phyloP scores from a whole-genome alignment of 352 stramenopile genomes.

The Pythium brassicae region DNA sequence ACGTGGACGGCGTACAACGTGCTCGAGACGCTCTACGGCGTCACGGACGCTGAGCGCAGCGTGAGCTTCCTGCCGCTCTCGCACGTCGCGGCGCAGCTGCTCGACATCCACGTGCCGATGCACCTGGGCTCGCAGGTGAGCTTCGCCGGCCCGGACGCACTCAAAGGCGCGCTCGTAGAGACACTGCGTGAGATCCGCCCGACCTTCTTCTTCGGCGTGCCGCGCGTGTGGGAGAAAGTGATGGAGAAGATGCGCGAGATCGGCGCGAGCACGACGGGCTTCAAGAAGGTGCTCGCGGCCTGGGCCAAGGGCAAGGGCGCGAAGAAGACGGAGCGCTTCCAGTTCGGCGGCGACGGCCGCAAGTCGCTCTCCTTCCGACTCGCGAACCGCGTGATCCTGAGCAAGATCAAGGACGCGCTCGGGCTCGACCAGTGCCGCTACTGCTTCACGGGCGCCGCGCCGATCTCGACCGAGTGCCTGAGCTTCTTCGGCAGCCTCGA shows the following conservation, averaged over 20 bases:
- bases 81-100: slow-evolving; percentile 73
- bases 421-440: slow-evolving; percentile 77
- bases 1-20: slow-evolving; percentile 60
- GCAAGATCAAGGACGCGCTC: slow-evolving; percentile 74
- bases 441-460: slow-evolving; percentile 84
- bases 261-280: slow-evolving; percentile 46
- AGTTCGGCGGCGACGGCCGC: slow-evolving; percentile 59
- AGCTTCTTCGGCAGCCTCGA: slow-evolving; percentile 92
- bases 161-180: slow-evolving; percentile 61
- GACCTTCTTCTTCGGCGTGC: slow-evolving; percentile 82
- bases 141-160: slow-evolving; percentile 68
- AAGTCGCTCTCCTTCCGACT: slow-evolving; percentile 69
- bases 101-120: slow-evolving; percentile 77
- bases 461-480: slow-evolving; percentile 45
- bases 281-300: slow-evolving; percentile 81
- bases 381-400: slow-evolving; percentile 78
- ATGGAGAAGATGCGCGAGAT: slow-evolving; percentile 75
- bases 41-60: slow-evolving; percentile 49
- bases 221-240: slow-evolving; percentile 86
- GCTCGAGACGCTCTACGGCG: slow-evolving; percentile 43
- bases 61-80: slow-evolving; percentile 83
- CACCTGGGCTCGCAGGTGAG: slow-evolving; percentile 59
- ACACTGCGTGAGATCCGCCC: slow-evolving; percentile 64
- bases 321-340: slow-evolving; percentile 48
- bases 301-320: slow-evolving; percentile 79